Conservation (phyloP, 352 stramenopile genomes). For the Halophytophthora polymorphica region DNA sequence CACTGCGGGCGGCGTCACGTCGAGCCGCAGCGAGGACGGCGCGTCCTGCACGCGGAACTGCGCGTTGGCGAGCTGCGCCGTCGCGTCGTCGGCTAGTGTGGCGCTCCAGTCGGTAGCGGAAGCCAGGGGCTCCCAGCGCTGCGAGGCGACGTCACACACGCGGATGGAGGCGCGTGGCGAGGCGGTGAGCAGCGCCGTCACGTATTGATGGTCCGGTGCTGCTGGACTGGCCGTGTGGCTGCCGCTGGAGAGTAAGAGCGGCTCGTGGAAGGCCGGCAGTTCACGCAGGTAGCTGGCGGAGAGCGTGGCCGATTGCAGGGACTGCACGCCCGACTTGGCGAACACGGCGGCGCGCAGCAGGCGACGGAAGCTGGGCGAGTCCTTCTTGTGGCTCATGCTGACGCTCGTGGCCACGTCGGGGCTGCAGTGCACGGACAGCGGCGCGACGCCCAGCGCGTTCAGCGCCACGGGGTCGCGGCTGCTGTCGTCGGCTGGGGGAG, state of each 20-base stretch:
- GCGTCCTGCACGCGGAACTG: conserved; percentile 53
- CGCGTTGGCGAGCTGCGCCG: conserved; percentile 34
- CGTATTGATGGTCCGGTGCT: conserved; percentile 23
- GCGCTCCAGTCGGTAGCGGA: conserved; percentile 29
- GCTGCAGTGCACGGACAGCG: conserved; percentile 39
- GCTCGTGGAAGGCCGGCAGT: conserved; percentile 38
- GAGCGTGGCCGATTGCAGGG: conserved; percentile 25
- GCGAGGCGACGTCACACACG: conserved; percentile 33
- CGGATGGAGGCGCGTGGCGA: conserved; percentile 23
- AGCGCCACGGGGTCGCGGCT: conserved; percentile 11
- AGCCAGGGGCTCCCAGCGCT: conserved; percentile 30
- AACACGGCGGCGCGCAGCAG: conserved; percentile 45
- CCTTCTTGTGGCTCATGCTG: conserved; percentile 39
- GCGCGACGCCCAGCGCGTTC: conserved; percentile 36
- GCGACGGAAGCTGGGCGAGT: conserved; percentile 42
- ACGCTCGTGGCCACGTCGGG: conserved; percentile 12
- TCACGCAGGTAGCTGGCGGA: conserved; percentile 34
- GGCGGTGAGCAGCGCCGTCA: conserved; percentile 34
- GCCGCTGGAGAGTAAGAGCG: conserved; percentile 37
- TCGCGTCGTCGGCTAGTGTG: conserved; percentile 16
- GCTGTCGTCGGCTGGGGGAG: conserved; percentile 5
- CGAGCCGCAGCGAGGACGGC: conserved; percentile 22
- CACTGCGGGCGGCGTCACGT: conserved; percentile 40
- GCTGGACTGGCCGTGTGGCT: conserved; percentile 30
- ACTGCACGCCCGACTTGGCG: conserved; percentile 46